Conservation (phyloP, 192 early-diverging fungal species). For the Kickxella alabastrina region DNA sequence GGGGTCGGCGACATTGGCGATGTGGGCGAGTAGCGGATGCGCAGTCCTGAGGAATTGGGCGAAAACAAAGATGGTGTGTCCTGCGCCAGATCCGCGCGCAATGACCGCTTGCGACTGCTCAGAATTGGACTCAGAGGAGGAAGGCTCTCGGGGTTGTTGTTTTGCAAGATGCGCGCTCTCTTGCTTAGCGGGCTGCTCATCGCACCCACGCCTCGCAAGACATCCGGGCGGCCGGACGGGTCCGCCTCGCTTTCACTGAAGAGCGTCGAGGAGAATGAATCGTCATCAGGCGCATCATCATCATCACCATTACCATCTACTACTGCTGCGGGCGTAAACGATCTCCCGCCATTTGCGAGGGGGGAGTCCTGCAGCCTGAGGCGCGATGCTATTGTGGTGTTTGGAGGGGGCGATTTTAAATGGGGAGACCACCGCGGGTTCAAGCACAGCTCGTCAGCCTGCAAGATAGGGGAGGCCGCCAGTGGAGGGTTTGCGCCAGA, state of each 20-base stretch:
- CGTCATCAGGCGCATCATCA: background rate
- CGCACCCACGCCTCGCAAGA: constrained; percentile 5
- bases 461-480: constrained; percentile 43
- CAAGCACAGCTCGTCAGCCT: constrained; percentile 51
- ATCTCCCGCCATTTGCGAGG: constrained; percentile 4
- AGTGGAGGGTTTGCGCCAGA: background rate
- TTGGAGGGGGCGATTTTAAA: constrained; percentile 45
- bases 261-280: no score
- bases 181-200: constrained; percentile 42
- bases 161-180: constrained; percentile 42
- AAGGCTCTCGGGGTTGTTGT: constrained; percentile 44
- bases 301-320: background rate
- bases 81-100: constrained; percentile 24
- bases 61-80: constrained; percentile 42
- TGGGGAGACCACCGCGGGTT: constrained; percentile 54
- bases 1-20: constrained; percentile 46
- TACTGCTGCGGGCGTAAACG: background rate
- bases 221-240: background rate
- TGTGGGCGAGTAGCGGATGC: constrained; percentile 45
- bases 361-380: constrained; percentile 28
- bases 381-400: constrained; percentile 40
- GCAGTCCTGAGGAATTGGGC: constrained; percentile 34
- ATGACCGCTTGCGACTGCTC: constrained; percentile 40
- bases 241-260: background rate
- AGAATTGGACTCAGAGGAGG: constrained; percentile 53